Evolutionary conservation across 441 rosid genomes (phyloP).

Genomic region (Hura crepitans): DNA sequence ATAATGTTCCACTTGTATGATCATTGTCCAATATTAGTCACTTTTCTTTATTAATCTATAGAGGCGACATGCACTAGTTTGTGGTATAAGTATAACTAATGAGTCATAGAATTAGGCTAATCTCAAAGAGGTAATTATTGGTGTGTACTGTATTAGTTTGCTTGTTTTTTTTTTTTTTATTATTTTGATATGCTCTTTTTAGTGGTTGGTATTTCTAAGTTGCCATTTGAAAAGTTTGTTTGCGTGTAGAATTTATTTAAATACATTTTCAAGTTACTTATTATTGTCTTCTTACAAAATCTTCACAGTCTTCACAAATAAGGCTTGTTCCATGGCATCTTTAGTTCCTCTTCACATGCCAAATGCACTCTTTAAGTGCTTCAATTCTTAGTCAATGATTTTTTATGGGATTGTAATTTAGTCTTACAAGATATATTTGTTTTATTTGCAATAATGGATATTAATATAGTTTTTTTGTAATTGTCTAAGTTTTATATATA

Average conservation of each 20-base stretch:
- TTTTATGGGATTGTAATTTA: no score
- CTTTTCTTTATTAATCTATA: slow-evolving; percentile 31
- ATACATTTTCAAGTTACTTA: not conserved
- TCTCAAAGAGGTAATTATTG: slow-evolving; percentile 64
- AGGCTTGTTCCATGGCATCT: no score
- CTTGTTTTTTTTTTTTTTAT: no score
- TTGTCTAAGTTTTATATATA: no score
- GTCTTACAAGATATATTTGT: no score
- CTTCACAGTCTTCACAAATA: no score
- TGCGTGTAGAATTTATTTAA: not conserved
- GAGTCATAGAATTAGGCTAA: slow-evolving; percentile 95
- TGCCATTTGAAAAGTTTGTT: slow-evolving; percentile 2
- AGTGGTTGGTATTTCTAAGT: not conserved
- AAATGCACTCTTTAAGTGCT: no score
- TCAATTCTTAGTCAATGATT: no score
- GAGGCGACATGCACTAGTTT: slow-evolving; percentile 86
- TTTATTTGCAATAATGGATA: no score
- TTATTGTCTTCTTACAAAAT: not conserved
- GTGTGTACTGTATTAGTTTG: slow-evolving; percentile 3
- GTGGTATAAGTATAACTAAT: slow-evolving; percentile 55
- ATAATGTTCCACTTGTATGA: not conserved
- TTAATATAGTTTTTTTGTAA: no score
- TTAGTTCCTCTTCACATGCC: no score
- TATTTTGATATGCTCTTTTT: not conserved
- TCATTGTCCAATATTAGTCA: slow-evolving; percentile 7